Percentiles rank a stretch among this genome's conserved stretches.
These are phyloP conservation scores for Brasenia schreberi DNA, from an alignment of 164 flowering plant species.

Conservation along the genomic window DNA sequence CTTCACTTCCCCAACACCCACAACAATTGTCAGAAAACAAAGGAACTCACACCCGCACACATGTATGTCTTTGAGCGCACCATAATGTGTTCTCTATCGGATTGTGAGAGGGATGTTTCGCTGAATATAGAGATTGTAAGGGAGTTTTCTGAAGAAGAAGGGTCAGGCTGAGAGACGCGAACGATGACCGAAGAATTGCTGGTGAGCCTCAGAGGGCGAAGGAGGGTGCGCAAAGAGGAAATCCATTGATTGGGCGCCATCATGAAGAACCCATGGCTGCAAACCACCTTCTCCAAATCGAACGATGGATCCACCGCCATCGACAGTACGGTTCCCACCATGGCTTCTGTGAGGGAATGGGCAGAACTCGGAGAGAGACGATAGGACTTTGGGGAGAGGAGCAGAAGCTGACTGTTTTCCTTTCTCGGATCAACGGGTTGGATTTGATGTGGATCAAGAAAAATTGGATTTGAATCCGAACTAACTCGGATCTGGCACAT, in stretches of 20 bases:
- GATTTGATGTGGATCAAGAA: no score
- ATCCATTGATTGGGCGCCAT: conserved; percentile 41
- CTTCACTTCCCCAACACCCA: no score
- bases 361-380: no score
- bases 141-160: conserved; percentile 1
- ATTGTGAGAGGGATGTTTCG: neutral
- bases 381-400: no score
- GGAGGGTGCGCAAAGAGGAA: conserved; percentile 19
- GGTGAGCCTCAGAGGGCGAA: conserved; percentile 29
- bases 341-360: no score
- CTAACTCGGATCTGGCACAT: no score
- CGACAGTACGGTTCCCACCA: conserved; percentile 1
- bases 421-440: no score
- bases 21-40: no score
- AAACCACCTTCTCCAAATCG: conserved; percentile 25
- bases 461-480: no score
- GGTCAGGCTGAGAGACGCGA: conserved; percentile 14
- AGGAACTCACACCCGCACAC: no score
- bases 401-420: no score
- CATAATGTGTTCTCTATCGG: neutral
- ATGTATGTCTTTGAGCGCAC: fast-evolving
- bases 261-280: conserved; percentile 41
- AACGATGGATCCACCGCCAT: conserved; percentile 6
- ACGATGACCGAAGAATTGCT: conserved; percentile 13
- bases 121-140: neutral